Percentiles rank a stretch among this genome's conserved stretches.
phyloP scores from a whole-genome alignment of 257 asterid species.

The Dorcoceras hygrometricum region DNA sequence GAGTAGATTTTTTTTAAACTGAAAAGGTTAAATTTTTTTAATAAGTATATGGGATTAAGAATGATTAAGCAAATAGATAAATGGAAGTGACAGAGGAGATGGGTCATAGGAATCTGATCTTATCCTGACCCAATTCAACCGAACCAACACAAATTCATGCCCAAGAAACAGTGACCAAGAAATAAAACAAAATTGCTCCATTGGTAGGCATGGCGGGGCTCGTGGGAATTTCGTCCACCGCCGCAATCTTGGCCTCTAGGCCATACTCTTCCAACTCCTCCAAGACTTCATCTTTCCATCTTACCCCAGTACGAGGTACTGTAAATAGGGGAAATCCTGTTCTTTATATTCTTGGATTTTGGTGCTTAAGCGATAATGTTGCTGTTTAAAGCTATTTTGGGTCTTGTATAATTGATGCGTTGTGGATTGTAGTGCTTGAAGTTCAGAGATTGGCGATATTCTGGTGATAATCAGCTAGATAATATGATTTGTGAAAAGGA shows the following conservation, averaged over 20 bases:
- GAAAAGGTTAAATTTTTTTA: too few relatives aligned
- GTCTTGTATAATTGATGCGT: not conserved
- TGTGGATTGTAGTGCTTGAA: slow-evolving; percentile 8
- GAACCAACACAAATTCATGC: slow-evolving; percentile 22
- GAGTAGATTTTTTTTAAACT: too few relatives aligned
- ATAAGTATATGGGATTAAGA: too few relatives aligned
- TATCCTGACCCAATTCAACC: slow-evolving; percentile 38
- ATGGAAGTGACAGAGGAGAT: not conserved
- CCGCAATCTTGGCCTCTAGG: slow-evolving; percentile 43
- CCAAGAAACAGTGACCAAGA: slow-evolving; percentile 3
- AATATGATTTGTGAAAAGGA: slow-evolving; percentile 6
- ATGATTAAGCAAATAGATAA: too few relatives aligned
- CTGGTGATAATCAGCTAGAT: not conserved
- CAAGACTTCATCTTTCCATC: slow-evolving; percentile 31
- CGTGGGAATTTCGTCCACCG: slow-evolving; percentile 49
- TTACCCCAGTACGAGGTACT: slow-evolving; percentile 43
- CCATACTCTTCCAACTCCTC: slow-evolving; percentile 39
- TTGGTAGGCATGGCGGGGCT: slow-evolving; percentile 43
- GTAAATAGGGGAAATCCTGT: slow-evolving; percentile 7
- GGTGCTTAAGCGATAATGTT: slow-evolving; percentile 11
- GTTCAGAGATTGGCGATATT: slow-evolving; percentile 8
- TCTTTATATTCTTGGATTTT: slow-evolving; percentile 9
- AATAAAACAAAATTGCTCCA: not conserved
- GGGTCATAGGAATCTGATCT: slow-evolving; percentile 57
- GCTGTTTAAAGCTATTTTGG: slow-evolving; percentile 8